A percentile compares a stretch with the other conserved stretches of the same genome.
phyloP scores from a whole-genome alignment of 2,329 filamentous ascomycete species.

The Furcasterigmium sp. region DNA sequence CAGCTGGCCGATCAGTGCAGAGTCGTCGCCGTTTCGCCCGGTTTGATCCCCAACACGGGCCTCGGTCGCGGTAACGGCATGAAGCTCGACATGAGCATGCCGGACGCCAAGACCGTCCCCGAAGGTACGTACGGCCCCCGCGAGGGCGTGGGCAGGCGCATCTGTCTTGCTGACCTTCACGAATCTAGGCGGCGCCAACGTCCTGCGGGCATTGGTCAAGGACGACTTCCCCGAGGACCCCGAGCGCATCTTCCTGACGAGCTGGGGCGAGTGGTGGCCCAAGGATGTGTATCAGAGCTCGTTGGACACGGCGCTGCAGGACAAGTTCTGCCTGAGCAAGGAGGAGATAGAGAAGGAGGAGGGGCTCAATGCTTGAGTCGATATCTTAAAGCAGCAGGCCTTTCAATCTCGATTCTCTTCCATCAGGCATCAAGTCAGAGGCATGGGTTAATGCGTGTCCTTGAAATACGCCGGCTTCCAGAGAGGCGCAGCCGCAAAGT shows the following conservation, averaged over 20 bases:
- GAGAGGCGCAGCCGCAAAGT: no score
- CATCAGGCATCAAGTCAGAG: no score
- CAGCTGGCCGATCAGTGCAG: slow-evolving; percentile 36
- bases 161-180: slow-evolving; percentile 13
- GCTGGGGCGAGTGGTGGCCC: slow-evolving; percentile 52
- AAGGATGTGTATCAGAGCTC: slow-evolving; percentile 33
- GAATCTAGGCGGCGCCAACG: slow-evolving; percentile 36
- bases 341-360: slow-evolving; percentile 40
- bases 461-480: no score
- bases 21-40: slow-evolving; percentile 49
- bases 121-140: slow-evolving; percentile 42
- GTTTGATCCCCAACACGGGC: slow-evolving; percentile 43
- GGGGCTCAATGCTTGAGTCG: slow-evolving; percentile 7
- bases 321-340: slow-evolving; percentile 44
- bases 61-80: slow-evolving; percentile 27
- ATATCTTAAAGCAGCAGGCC: background rate
- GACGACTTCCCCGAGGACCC: slow-evolving; percentile 44
- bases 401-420: background rate
- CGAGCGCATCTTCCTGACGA: slow-evolving; percentile 48
- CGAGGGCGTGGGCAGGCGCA: no score
- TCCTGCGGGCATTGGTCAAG: slow-evolving; percentile 36
- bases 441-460: no score
- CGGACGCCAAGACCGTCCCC: slow-evolving; percentile 41
- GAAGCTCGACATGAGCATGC: slow-evolving; percentile 21
- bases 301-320: slow-evolving; percentile 41